phyloP scores from a whole-genome alignment of 345 rosid species.

The Citrus inodora region DNA sequence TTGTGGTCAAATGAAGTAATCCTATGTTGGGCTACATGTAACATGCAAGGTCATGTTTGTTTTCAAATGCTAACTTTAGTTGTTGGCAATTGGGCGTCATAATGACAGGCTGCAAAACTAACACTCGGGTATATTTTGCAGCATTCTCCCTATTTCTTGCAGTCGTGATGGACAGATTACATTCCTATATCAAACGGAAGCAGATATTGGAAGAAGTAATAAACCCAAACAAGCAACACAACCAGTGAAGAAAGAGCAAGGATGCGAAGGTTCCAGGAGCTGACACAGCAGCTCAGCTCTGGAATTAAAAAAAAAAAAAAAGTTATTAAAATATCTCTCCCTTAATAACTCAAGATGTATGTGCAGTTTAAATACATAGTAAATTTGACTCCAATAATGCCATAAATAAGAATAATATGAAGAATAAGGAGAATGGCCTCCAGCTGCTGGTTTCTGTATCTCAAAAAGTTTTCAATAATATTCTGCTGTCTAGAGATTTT shows the following conservation, averaged over 20 bases:
- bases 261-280: too few relatives aligned
- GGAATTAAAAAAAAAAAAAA: too few relatives aligned
- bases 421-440: background rate
- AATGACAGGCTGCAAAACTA: background rate
- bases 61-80: background rate
- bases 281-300: too few relatives aligned
- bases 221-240: background rate
- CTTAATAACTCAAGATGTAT: background rate
- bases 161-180: conserved; percentile 33
- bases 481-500: background rate
- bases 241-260: background rate
- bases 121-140: conserved; percentile 9
- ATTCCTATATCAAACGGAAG: conserved; percentile 26
- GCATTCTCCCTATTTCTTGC: conserved; percentile 40
- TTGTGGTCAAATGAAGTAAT: too few relatives aligned
- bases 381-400: background rate
- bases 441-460: background rate
- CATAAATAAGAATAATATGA: background rate
- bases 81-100: background rate
- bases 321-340: too few relatives aligned
- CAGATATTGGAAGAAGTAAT: conserved; percentile 10
- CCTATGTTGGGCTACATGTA: background rate
- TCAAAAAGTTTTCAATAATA: background rate
- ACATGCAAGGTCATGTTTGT: background rate
- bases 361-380: background rate